Evolutionary conservation across 1,284 basidiomycete species (phyloP).

Genomic region (Apiotrichum laibachii): DNA sequence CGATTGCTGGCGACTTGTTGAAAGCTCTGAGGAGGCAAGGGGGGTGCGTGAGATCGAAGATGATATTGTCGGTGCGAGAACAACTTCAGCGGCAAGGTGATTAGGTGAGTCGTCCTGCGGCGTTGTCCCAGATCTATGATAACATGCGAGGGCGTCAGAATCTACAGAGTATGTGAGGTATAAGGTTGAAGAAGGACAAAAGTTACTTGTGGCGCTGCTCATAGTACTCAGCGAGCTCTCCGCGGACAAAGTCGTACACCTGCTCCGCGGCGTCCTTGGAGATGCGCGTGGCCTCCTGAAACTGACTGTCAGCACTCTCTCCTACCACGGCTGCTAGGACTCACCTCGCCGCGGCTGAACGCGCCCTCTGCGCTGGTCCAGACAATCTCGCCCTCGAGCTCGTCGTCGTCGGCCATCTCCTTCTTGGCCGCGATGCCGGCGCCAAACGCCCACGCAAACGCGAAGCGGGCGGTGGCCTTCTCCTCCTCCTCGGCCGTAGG

Average conservation of each 20-base stretch:
- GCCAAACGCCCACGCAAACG: slow-evolving; percentile 53
- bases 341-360: slow-evolving; percentile 37
- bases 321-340: slow-evolving; percentile 4
- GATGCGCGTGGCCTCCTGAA: slow-evolving; percentile 1
- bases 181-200: too few relatives aligned
- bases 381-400: slow-evolving; percentile 54
- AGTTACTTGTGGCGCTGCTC: slow-evolving; percentile 1
- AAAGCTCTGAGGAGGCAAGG: too few relatives aligned
- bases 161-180: too few relatives aligned
- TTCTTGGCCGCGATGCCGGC: slow-evolving; percentile 48
- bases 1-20: too few relatives aligned
- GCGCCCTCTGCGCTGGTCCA: slow-evolving; percentile 51
- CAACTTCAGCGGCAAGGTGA: too few relatives aligned
- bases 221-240: slow-evolving; percentile 12
- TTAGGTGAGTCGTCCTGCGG: too few relatives aligned
- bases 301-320: slow-evolving; percentile 11
- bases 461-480: slow-evolving; percentile 61
- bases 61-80: too few relatives aligned
- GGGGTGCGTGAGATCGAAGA: too few relatives aligned
- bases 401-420: slow-evolving; percentile 53
- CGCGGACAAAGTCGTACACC: slow-evolving; percentile 24
- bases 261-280: slow-evolving; percentile 21
- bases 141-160: too few relatives aligned
- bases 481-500: slow-evolving; percentile 64
- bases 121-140: too few relatives aligned